phyloP scores from a whole-genome alignment of 768 basidiomycete genomes.

The Scleroderma citrinum region DNA sequence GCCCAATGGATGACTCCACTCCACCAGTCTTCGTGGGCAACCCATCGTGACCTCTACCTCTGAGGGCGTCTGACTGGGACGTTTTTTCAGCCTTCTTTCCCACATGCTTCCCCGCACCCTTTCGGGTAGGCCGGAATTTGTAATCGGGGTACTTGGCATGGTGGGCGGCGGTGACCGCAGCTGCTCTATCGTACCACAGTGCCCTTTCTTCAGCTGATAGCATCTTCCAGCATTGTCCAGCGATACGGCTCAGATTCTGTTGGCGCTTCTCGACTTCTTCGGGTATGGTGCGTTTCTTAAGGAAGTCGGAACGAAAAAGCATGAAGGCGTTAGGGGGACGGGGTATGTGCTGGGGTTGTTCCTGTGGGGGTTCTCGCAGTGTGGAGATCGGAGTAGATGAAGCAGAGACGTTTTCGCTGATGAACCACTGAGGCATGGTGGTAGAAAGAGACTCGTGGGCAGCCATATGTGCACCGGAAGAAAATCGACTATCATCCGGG shows the following conservation, averaged over 20 bases:
- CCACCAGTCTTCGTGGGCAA: constrained; percentile 30
- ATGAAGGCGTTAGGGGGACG: constrained; percentile 56
- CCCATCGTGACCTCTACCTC: constrained; percentile 25
- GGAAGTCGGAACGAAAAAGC: constrained; percentile 47
- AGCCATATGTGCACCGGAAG: neutral
- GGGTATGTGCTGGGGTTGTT: constrained; percentile 30
- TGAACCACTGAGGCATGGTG: constrained; percentile 2
- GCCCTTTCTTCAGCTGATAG: constrained; percentile 31
- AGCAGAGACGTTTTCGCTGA: constrained; percentile 3
- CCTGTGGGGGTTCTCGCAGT: neutral
- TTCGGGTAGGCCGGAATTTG: constrained; percentile 24
- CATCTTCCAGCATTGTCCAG: constrained; percentile 48
- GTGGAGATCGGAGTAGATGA: neutral
- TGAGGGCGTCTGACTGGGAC: constrained; percentile 11
- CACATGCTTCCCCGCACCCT: constrained; percentile 8
- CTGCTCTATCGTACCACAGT: constrained; percentile 32
- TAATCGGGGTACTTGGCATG: constrained; percentile 23
- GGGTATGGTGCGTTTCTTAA: constrained; percentile 38
- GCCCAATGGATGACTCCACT: constrained; percentile 31
- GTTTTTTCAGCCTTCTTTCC: constrained; percentile 26
- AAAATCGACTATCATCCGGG: neutral
- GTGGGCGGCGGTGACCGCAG: constrained; percentile 22
- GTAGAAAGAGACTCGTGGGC: constrained; percentile 1
- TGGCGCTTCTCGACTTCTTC: constrained; percentile 44
- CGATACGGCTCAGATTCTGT: constrained; percentile 49